A percentile compares a stretch with the other conserved stretches of the same genome.
These are phyloP conservation scores for Trichoderma koningiopsis DNA, from an alignment of 2,329 filamentous ascomycete species.

Conservation along the genomic window DNA sequence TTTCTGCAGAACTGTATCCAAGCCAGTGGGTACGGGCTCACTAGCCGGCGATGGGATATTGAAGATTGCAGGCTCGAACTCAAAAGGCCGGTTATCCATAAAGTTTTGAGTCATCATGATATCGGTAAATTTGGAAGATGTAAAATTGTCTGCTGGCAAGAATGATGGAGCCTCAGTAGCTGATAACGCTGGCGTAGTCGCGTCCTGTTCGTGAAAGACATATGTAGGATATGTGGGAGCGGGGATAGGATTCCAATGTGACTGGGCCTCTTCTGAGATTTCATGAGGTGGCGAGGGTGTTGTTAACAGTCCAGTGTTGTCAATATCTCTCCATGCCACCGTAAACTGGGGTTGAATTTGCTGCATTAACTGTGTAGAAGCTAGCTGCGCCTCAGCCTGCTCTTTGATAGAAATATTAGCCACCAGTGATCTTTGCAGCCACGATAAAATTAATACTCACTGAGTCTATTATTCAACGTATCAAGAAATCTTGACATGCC, in stretches of 20 bases:
- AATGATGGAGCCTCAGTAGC: background rate
- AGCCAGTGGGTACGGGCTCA: background rate
- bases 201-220: background rate
- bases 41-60: background rate
- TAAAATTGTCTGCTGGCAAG: background rate
- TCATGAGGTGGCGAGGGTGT: background rate
- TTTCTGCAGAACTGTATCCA: background rate
- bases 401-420: background rate
- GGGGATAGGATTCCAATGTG: background rate
- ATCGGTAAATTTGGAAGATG: background rate
- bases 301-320: background rate
- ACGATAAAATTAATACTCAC: background rate
- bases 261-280: background rate
- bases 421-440: background rate
- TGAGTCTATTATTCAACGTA: background rate
- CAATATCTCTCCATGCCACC: slow-evolving; percentile 8
- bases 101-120: background rate
- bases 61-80: background rate
- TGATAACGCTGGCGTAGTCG: background rate
- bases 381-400: slow-evolving; percentile 22
- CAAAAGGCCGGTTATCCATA: background rate
- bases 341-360: background rate
- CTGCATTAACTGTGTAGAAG: background rate
- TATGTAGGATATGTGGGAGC: background rate
- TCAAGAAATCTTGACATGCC: slow-evolving; percentile 16